Conservation (phyloP, 1,139 yeast genomes). For the Saccharomyces uvarum region DNA sequence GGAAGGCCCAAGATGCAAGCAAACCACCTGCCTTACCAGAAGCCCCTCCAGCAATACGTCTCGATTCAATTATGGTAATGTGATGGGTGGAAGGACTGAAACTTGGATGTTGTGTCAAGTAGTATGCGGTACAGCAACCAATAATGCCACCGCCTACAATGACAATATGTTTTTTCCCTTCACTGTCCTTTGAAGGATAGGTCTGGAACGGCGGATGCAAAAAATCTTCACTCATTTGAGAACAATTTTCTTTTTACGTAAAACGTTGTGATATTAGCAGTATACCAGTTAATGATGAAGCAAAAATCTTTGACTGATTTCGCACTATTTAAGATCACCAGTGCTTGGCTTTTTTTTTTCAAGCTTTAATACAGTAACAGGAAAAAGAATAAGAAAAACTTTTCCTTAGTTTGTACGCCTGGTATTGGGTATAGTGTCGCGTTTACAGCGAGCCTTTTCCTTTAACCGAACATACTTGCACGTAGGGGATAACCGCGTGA, state of each 20-base stretch:
- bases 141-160: conserved; percentile 93
- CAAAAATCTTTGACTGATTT: background rate
- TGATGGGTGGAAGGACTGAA: conserved; percentile 67
- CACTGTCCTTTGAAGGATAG: conserved; percentile 48
- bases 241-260: background rate
- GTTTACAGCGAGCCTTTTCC: background rate
- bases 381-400: background rate
- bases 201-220: conserved; percentile 14
- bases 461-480: background rate
- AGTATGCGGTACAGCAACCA: conserved; percentile 93
- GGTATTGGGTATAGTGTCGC: background rate
- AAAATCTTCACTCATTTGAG: background rate
- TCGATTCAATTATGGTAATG: conserved; percentile 82
- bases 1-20: conserved; percentile 92
- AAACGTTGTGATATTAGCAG: background rate
- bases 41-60: conserved; percentile 95
- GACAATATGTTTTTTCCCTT: conserved; percentile 60
- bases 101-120: conserved; percentile 71
- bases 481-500: background rate
- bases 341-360: background rate
- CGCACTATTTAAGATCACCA: background rate
- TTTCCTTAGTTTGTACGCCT: background rate
- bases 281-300: background rate
- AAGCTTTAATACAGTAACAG: background rate
- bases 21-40: conserved; percentile 97